These are phyloP conservation scores for Aspergillus sp. DNA, from an alignment of 2,329 filamentous ascomycete species.

Conservation along the genomic window DNA sequence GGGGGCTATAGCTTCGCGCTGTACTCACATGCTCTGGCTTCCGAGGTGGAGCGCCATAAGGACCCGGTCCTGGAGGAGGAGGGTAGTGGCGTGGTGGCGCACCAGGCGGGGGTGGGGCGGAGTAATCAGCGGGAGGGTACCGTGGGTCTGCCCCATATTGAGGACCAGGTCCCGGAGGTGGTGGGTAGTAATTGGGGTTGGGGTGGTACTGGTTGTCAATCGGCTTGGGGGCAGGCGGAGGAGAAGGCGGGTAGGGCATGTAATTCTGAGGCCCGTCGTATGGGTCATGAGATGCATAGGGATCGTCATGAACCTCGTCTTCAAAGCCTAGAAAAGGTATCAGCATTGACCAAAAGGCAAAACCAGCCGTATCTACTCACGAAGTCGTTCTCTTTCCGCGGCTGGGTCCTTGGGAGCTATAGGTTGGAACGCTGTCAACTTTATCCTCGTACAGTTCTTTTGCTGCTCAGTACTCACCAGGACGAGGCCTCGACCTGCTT, in stretches of 20 bases:
- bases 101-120: constrained; percentile 32
- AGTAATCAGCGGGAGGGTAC: constrained; percentile 35
- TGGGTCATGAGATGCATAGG: constrained; percentile 26
- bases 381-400: constrained; percentile 39
- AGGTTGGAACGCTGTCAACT: constrained; percentile 40
- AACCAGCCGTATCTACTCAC: constrained; percentile 31
- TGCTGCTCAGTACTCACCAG: constrained; percentile 34
- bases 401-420: constrained; percentile 49
- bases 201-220: constrained; percentile 34
- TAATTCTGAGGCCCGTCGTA: constrained; percentile 38
- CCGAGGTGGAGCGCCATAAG: constrained; percentile 33
- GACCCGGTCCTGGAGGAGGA: constrained; percentile 34
- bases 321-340: neutral
- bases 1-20: constrained; percentile 27
- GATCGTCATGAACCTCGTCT: constrained; percentile 21
- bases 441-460: constrained; percentile 46
- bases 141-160: constrained; percentile 17
- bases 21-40: constrained; percentile 47
- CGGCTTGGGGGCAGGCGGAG: constrained; percentile 25
- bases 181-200: constrained; percentile 36
- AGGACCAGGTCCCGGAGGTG: constrained; percentile 32
- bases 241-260: constrained; percentile 31
- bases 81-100: constrained; percentile 30
- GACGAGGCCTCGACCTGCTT: constrained; percentile 24
- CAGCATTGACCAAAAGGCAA: constrained; percentile 7